phyloP scores from a whole-genome alignment of 257 asterid species.

The Cordia subcordata region DNA sequence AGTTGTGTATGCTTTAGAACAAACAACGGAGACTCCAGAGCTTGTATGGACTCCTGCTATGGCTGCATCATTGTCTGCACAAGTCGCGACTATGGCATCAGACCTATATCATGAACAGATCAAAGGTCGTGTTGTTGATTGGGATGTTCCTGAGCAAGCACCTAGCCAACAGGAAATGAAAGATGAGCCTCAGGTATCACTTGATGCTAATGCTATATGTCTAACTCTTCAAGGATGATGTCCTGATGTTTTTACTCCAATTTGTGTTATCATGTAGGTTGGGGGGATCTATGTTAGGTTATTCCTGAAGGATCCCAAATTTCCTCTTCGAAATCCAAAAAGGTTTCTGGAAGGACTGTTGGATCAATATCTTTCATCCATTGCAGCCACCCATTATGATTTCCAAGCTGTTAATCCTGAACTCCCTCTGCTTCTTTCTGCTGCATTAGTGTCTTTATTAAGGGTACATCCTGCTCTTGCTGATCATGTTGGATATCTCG shows the following conservation, averaged over 20 bases:
- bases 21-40: constrained; percentile 97
- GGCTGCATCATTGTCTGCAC: constrained; percentile 97
- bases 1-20: constrained; percentile 81
- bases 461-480: constrained; percentile 98
- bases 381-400: constrained; percentile 76
- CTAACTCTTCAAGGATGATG: constrained; percentile 17
- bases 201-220: constrained; percentile 8
- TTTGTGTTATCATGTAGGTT: constrained; percentile 49
- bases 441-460: constrained; percentile 88
- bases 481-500: constrained; percentile 97
- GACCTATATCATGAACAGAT: constrained; percentile 86
- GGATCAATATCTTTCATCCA: constrained; percentile 95
- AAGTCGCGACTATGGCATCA: constrained; percentile 90
- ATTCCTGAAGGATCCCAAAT: constrained; percentile 96
- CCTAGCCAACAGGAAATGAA: constrained; percentile 91
- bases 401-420: constrained; percentile 78
- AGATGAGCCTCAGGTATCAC: constrained; percentile 93
- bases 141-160: constrained; percentile 99
- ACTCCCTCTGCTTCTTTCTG: constrained; percentile 95
- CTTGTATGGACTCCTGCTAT: constrained; percentile 99
- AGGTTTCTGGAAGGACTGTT: constrained; percentile 90
- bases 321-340: constrained; percentile 95
- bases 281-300: constrained; percentile 95
- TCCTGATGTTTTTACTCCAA: constrained; percentile 16
- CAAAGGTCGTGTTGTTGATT: constrained; percentile 86